A percentile compares a stretch with the other conserved stretches of the same genome.
These are phyloP conservation scores for Xanthoconium stramineum DNA, from an alignment of 768 basidiomycete species.

Conservation along the genomic window DNA sequence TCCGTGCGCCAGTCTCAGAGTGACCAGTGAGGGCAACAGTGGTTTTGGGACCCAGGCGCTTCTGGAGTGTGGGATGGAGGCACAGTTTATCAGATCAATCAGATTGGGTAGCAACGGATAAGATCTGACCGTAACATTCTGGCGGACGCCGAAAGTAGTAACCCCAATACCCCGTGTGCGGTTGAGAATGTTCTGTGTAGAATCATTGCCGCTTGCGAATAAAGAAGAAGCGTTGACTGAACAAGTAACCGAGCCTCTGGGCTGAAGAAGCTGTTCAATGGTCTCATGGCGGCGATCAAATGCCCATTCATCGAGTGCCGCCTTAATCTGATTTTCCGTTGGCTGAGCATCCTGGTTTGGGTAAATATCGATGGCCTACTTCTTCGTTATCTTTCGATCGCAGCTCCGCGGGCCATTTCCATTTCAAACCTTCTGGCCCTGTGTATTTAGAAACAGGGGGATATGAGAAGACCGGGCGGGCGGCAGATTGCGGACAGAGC, in stretches of 20 bases:
- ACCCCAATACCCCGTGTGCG: slow-evolving; percentile 37
- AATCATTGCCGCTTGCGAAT: slow-evolving; percentile 37
- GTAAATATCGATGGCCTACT: slow-evolving; percentile 34
- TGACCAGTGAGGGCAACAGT: slow-evolving; percentile 39
- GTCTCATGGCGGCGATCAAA: slow-evolving; percentile 36
- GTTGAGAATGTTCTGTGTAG: slow-evolving; percentile 27
- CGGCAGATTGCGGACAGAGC: slow-evolving; percentile 10
- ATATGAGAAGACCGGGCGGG: slow-evolving; percentile 5
- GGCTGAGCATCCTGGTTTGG: slow-evolving; percentile 18
- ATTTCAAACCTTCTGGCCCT: slow-evolving; percentile 39
- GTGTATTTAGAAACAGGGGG: slow-evolving; percentile 3
- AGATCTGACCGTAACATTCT: slow-evolving; percentile 42
- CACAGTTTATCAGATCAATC: slow-evolving; percentile 17
- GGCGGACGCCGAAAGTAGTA: slow-evolving; percentile 37
- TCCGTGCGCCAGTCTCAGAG: slow-evolving; percentile 26
- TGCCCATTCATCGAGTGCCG: slow-evolving; percentile 40
- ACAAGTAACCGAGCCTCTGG: slow-evolving; percentile 44
- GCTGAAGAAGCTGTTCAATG: slow-evolving; percentile 39
- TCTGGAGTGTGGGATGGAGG: slow-evolving; percentile 37
- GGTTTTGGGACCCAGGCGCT: slow-evolving; percentile 45
- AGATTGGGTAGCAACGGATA: slow-evolving; percentile 10
- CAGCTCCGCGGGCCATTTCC: slow-evolving; percentile 44
- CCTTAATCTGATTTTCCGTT: slow-evolving; percentile 43
- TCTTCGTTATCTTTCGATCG: slow-evolving; percentile 46
- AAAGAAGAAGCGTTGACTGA: slow-evolving; percentile 49